Evolutionary conservation across 2,329 filamentous ascomycete species (phyloP), one percentile per base, ranked within the genome.

Genomic region (Aureobasidium melanogenum): DNA sequence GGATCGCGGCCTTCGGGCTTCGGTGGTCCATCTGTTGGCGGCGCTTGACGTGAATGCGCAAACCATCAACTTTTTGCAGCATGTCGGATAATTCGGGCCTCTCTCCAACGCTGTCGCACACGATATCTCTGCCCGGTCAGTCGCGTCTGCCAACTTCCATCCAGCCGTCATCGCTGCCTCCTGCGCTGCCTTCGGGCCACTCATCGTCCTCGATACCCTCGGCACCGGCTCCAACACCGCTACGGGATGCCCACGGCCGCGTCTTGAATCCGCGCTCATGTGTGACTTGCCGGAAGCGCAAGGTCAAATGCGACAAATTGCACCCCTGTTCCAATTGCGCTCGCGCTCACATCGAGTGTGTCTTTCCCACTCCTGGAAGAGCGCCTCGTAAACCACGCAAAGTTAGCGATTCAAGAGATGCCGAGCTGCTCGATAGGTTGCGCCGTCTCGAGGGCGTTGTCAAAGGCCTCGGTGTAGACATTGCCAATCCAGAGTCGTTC

Each of bases 261-360:
- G 63, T 68, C 17, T 66, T 73, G 24, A 76, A 75, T 59, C 72
- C 72, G 8, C 65, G 74, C 44, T 78, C 76, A 28, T 82, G 80
- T 65, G 76, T 82, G 17, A 82, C 79, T 30, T 83, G 80, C 67
- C 72, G 81, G 12, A 76, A 79, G 47, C 77, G 85, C 64, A 88
- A 89, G 72, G 88, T 91, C 60, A 87, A 87, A 68, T 91, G 88
- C 78, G 87, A 91, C 76, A 91, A 91, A 76, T 80, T 83, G 68
- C 84, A 89, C 77, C 86, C 88, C 17, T 91, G 88, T 72, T 84
- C 84, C 67, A 91, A 91, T 71, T 91, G 88, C 71, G 82, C 82
- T 44, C 83, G 86, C 65, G 86, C 86, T 43, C 77, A 85, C 67
- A 88, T 88, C 62, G 82, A 87, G 66, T 91, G 88, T 72, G 76